Evolutionary conservation across 164 flowering plant species (phyloP), one percentile per base, ranked within the genome.

Genomic region (Vitis riparia): DNA sequence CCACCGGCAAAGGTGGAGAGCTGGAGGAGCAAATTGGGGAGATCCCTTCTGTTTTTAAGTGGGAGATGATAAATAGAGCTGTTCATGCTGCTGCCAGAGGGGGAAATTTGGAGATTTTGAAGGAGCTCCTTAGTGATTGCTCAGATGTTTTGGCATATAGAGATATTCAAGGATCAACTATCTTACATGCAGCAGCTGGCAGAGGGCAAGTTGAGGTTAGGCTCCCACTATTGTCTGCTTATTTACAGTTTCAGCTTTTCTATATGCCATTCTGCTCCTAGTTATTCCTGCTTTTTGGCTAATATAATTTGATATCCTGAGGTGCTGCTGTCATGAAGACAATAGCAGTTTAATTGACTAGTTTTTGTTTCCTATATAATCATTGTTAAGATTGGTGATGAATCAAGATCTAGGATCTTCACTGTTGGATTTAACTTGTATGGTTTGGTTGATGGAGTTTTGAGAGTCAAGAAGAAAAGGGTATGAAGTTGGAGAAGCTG

Each of bases 41-140:
- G 47, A 62, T 84, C 17, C 89, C 89, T 56, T 23, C 83, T 17
- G 80, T 59, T 55, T 88, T 80, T 73, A 86, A 77, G 74, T 53
- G 74, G 77, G 92, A 88, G 78, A 84, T 88, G 80, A 74, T 71
- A 79, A 88, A 86, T 60, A 79, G 92, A 51, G 92, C 89, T 60
- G 71, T 86, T 67, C 90, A 86, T 82, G 90, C 92, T 55, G 86
- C 88, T 68, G 87, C 92, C 8, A 81, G 90, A 76, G 92, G 90
- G 47, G 92, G 92, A 3, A 85, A 81, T 66, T 62, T 80, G 76
- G 59, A 9, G 71, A 55, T 84, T 17, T 68, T 88, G 79, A 82
- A 78, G 77, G 88, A 85, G 75, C 88, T 88, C 65, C 79, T 86
- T 48, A 50, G 72, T 12, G 78, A 81, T 65, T 79, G 82, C 68